These are phyloP conservation scores for Botrytis hyacinthi DNA, from an alignment of 2,329 filamentous ascomycete species.

Conservation along the genomic window DNA sequence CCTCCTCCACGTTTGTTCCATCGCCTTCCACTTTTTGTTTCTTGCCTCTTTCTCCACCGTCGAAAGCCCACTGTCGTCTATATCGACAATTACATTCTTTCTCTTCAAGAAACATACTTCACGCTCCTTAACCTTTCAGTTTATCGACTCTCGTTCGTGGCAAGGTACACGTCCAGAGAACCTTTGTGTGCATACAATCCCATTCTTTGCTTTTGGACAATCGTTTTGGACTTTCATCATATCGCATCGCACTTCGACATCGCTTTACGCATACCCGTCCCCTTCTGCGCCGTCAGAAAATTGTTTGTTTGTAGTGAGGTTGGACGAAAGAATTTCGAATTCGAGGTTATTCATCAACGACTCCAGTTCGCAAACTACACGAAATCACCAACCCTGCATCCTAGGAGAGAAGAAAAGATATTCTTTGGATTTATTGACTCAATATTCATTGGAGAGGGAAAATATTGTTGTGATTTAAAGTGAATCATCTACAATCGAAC, in stretches of 20 bases:
- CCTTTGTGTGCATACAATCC: neutral
- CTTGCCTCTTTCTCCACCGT: conserved; percentile 1
- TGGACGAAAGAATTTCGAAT: neutral
- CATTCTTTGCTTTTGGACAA: neutral
- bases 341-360: neutral
- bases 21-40: neutral
- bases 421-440: neutral
- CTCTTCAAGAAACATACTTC: conserved; percentile 13
- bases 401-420: neutral
- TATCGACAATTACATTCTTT: conserved; percentile 7
- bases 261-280: neutral
- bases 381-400: neutral
- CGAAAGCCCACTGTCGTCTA: neutral
- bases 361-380: neutral
- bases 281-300: neutral
- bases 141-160: neutral
- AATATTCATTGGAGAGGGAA: neutral
- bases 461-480: neutral
- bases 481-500: conserved; percentile 5
- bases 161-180: neutral
- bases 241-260: neutral
- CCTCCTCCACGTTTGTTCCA: neutral
- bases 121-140: neutral
- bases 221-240: neutral
- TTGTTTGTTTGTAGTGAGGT: neutral